phyloP scores from a whole-genome alignment of 2,329 filamentous ascomycete genomes.

The Raffaelea ambrosiae region DNA sequence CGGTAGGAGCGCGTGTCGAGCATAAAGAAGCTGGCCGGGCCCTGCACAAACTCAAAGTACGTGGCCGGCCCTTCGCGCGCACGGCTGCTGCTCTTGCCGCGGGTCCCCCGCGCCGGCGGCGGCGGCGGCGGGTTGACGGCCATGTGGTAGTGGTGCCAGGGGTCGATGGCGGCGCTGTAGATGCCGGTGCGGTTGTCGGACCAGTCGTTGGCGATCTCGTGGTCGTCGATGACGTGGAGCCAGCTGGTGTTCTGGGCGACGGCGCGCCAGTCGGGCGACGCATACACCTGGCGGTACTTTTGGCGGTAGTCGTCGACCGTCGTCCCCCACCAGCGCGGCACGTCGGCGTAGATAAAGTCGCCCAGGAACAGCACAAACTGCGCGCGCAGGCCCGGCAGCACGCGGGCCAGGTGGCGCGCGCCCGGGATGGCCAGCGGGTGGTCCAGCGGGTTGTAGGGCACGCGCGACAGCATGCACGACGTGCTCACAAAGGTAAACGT shows the following conservation, averaged over 20 bases:
- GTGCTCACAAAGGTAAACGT: conserved; percentile 87
- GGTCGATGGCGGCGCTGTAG: conserved; percentile 70
- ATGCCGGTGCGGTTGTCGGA: conserved; percentile 71
- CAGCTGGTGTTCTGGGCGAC: conserved; percentile 78
- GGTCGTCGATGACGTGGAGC: conserved; percentile 95
- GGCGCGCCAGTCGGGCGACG: conserved; percentile 80
- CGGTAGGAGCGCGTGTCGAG: conserved; percentile 86
- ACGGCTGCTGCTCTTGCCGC: neutral
- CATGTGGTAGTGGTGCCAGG: conserved; percentile 81
- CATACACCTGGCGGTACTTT: conserved; percentile 93
- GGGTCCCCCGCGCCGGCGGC: conserved; percentile 30
- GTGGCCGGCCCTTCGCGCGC: conserved; percentile 39
- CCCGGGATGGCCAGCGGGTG: conserved; percentile 79
- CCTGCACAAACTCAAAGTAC: conserved; percentile 84
- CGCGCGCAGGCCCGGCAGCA: conserved; percentile 61
- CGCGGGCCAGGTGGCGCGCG: conserved; percentile 65
- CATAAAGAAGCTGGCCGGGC: conserved; percentile 90
- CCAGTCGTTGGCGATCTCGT: conserved; percentile 96
- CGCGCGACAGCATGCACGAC: conserved; percentile 84
- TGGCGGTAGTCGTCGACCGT: conserved; percentile 70
- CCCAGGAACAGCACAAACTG: conserved; percentile 78
- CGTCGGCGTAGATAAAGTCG: conserved; percentile 87
- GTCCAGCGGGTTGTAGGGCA: conserved; percentile 79
- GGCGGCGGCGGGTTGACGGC: conserved; percentile 71
- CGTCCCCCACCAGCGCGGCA: conserved; percentile 70